Percentiles rank a stretch among this genome's conserved stretches.
phyloP scores from a whole-genome alignment of 75 land plant species.

The Pinus taeda region DNA sequence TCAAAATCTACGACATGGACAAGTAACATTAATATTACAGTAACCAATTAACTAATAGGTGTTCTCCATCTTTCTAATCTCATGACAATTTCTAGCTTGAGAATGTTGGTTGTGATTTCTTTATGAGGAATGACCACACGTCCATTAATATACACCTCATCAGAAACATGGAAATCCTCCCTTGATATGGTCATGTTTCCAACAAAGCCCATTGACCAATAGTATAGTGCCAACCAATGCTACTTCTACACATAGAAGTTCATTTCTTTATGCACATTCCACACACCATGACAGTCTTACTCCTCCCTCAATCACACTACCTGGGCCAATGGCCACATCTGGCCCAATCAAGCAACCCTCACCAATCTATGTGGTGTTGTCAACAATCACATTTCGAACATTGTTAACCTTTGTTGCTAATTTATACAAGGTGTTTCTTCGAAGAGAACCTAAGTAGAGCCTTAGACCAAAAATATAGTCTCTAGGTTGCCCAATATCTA shows the following conservation, averaged over 20 bases:
- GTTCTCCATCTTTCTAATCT: constrained; percentile 8
- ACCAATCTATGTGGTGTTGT: constrained; percentile 70
- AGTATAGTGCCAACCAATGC: constrained; percentile 92
- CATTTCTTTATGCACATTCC: constrained; percentile 88
- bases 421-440: constrained; percentile 52
- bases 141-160: constrained; percentile 83
- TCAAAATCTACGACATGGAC: too few species aligned
- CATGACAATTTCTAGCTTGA: constrained; percentile 93
- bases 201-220: constrained; percentile 87
- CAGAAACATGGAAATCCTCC: constrained; percentile 86
- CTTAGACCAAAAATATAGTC: constrained; percentile 83
- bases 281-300: constrained; percentile 60
- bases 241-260: constrained; percentile 85
- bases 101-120: constrained; percentile 79
- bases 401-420: constrained; percentile 54
- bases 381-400: constrained; percentile 77
- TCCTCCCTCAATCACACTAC: constrained; percentile 79
- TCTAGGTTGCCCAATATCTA: too few species aligned
- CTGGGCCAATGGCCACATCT: constrained; percentile 89
- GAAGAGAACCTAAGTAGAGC: constrained; percentile 68
- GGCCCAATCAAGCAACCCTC: constrained; percentile 95
- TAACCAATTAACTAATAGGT: too few species aligned
- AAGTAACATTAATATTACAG: too few species aligned
- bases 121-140: constrained; percentile 92
- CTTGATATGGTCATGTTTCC: constrained; percentile 91